Evolutionary conservation across 2,329 filamentous ascomycete genomes (phyloP).

Genomic region (Oidium heveae): DNA sequence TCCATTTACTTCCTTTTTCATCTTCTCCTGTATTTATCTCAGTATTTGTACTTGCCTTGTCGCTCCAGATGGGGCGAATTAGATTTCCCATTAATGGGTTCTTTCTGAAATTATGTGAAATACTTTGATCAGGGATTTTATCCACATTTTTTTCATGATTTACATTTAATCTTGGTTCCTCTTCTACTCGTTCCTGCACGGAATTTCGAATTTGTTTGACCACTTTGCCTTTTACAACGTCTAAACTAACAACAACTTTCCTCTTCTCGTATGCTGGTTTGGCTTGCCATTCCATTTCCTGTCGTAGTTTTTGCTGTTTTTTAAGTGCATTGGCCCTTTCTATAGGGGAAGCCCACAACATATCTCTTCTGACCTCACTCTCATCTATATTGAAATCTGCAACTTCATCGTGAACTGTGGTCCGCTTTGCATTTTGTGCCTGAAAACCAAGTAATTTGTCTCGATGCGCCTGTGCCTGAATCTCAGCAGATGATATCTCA

Average conservation of each 20-base stretch:
- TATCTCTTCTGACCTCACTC: slow-evolving; percentile 23
- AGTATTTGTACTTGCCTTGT: slow-evolving; percentile 10
- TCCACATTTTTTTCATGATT: slow-evolving; percentile 7
- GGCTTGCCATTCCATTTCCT: slow-evolving; percentile 43
- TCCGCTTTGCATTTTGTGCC: slow-evolving; percentile 41
- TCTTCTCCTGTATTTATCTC: slow-evolving; percentile 7
- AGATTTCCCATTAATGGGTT: slow-evolving; percentile 15
- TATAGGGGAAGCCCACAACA: slow-evolving; percentile 41
- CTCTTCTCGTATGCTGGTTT: slow-evolving; percentile 48
- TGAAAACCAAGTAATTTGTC: slow-evolving; percentile 43
- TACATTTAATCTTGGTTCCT: not conserved
- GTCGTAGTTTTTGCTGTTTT: slow-evolving; percentile 39
- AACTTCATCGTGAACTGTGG: slow-evolving; percentile 44
- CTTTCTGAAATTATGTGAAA: slow-evolving; percentile 11
- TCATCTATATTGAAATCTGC: slow-evolving; percentile 35
- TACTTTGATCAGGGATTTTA: not conserved
- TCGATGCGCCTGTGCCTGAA: slow-evolving; percentile 35
- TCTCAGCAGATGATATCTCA: slow-evolving; percentile 12
- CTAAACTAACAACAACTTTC: slow-evolving; percentile 40
- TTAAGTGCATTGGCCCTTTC: slow-evolving; percentile 44
- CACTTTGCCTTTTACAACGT: slow-evolving; percentile 38
- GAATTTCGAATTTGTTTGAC: slow-evolving; percentile 11
- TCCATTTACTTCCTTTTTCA: slow-evolving; percentile 2
- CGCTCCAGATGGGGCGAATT: slow-evolving; percentile 13
- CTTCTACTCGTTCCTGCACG: not conserved